Evolutionary conservation across 306 rosid species (phyloP), one percentile per base, ranked within the genome.

Genomic region (Purshia tridentata): DNA sequence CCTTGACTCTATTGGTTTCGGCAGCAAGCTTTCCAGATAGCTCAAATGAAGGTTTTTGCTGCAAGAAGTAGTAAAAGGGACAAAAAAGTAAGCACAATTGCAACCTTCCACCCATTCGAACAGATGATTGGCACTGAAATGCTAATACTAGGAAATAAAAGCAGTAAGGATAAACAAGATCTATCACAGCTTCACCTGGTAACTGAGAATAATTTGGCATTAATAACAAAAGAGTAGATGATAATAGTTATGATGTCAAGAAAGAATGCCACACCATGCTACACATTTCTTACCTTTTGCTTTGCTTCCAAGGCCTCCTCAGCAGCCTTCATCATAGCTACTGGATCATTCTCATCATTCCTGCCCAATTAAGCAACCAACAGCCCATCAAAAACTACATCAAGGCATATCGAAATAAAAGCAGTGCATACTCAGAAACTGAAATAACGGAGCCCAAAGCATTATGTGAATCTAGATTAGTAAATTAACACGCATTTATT

Each of bases 1-100:
- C 98, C 83, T 89, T 91, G 70, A 91, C 80, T 80, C 97, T 86
- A 77, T 93, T 93, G 18, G 97, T 93, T 88, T 93, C 98, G 13
- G 88, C 94, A 18, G 98, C 98, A 54, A 93, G 98, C 83, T 93
- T 91, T 77, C 98, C 98, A 60, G 98, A 93, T n/a, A 93, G 83
- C 80, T 93, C 98, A 81, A 89, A 93, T 15, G 98, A 93, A 81
- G 98, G 98, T 63, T 93, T 85, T 79, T 89, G 86, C 98, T 93
- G 92, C 73, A 84, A 73, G 53, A 39, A 75, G 16, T n/a, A 15
- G 70, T 58, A 54, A 20, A 69, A 61, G 45, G 53, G 53, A 63
- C 10, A 65, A 14, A 13, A 13, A 64, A 4, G 20, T 39, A 51
- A 20, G 10, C 51, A 42, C 44, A 65, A 60, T 4, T 69, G 35